Base-by-base conservation (phyloP, 2,329 filamentous ascomycete genomes). In the Aureobasidium sp. region DNA sequence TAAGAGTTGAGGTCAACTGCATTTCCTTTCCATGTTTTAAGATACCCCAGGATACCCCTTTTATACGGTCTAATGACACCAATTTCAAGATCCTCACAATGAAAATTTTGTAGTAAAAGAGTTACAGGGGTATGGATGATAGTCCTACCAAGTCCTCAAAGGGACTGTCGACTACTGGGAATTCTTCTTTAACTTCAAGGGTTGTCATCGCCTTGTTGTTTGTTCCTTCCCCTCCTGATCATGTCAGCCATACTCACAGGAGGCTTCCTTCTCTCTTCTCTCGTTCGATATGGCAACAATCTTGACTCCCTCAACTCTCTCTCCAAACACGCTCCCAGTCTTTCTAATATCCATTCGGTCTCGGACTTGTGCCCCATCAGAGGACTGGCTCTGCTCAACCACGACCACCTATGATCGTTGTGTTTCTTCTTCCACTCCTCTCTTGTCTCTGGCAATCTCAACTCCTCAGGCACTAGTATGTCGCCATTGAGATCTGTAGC, bases 261-360 rank as follows among this genome's bases (percentile, higher is more conserved):
- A 9, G 72, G 71, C 53, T 63, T 56, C 48, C 58, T 64, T 55
- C 62, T 66, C 9, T 71, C 71, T 3, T 71, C 71, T 44, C 68
- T 68, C 4, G 67, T 55, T 39, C 67, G 63, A 20, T 69, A 63
- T 50, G 74, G 51, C 55, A 46, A 39, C 17, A 62, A 37, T n/a
- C 60, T 63, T 44, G 46, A 48, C 10, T 64, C 44, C n/a, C 48
- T 74, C 47, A 83, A 70, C 71, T 83, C 79, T 13, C 75, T 72
- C 56, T 82, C 79, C 41, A 92, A 75, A 63, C 76, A 81, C 57
- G 78, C 77, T 64, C 82, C 81, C 57, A 91, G 72, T 64, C 83
- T 79, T 64, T 90, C 85, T 44, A 91, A 72, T 39, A 91, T 84
- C 88, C 88, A 91, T 70, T 90, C 84, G 15, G 84, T 81, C 74